phyloP scores from a whole-genome alignment of 2,329 filamentous ascomycete species.

The Aaosphaeria pasadenensis region DNA sequence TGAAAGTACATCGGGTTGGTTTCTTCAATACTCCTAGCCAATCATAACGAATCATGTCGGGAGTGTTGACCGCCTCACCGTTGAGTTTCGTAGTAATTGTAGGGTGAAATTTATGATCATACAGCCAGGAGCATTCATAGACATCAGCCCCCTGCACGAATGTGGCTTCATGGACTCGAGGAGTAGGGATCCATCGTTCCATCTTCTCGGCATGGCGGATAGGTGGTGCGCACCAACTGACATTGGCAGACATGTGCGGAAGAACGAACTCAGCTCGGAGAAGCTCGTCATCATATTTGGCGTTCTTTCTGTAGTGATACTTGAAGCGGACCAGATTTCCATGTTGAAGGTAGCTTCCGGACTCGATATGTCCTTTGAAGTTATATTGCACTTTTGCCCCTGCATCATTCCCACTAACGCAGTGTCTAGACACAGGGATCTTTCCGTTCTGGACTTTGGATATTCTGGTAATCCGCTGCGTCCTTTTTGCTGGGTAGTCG shows the following conservation, averaged over 20 bases:
- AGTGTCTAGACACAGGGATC: conserved; percentile 41
- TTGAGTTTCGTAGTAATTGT: conserved; percentile 45
- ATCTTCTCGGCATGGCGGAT: conserved; percentile 49
- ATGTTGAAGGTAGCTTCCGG: conserved; percentile 53
- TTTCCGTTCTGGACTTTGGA: conserved; percentile 36
- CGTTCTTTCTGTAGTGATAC: conserved; percentile 54
- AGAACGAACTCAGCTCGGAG: conserved; percentile 55
- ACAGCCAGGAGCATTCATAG: conserved; percentile 48
- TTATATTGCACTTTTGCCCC: conserved; percentile 53
- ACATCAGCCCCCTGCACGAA: conserved; percentile 53
- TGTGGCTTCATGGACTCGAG: conserved; percentile 53
- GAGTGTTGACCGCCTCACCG: conserved; percentile 50
- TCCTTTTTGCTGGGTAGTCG: conserved; percentile 39
- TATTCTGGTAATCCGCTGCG: conserved; percentile 33
- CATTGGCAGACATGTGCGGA: conserved; percentile 52
- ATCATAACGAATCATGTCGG: conserved; percentile 52
- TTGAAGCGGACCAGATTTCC: conserved; percentile 53
- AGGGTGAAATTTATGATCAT: conserved; percentile 41
- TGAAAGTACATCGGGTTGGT: conserved; percentile 35
- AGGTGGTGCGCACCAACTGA: conserved; percentile 54
- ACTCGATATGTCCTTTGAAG: conserved; percentile 51
- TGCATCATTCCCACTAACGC: conserved; percentile 45
- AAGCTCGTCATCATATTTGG: conserved; percentile 54
- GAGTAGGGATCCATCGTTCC: conserved; percentile 55
- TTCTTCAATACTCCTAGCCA: conserved; percentile 41